Evolutionary conservation across 306 rosid genomes (phyloP), one percentile per base, ranked within the genome.

Genomic region (Pyrus communis): DNA sequence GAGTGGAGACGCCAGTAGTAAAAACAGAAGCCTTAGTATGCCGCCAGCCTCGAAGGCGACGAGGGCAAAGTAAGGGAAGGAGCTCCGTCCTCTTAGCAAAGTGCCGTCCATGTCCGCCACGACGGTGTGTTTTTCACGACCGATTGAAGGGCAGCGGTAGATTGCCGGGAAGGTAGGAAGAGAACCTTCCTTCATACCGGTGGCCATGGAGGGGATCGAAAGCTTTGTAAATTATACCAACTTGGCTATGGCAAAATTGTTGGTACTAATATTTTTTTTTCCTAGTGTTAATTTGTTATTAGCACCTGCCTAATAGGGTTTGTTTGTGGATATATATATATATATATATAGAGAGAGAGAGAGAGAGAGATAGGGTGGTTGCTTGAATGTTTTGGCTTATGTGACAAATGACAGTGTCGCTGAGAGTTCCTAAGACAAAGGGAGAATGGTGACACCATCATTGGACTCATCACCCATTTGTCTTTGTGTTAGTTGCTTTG

Each of bases 71-170:
- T 89, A 90, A 2, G 97, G 96, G 60, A 90, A 93, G 0, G 97
- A 90, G 77, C 96, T 93, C 0, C 93, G 77, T 1, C 96, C 94
- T 13, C 85, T 74, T 4, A 93, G 87, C 15, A 93, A 67, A 0
- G 97, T 90, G 10, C 97, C 96, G n/a, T 93, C 97, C 96, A 93
- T 86, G 85, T 93, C 94, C 0, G 93, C 91, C 4, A 93, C 94
- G 22, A 93, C 94, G 0, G 96, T 80, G 43, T 93, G 85, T 3
- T 86, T 86, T 74, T 93, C 97, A 2, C 96, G 80, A 3, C 89
- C 96, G 1, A 82, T 84, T 0, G 94, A 90, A 5, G 38, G 27
- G 72, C 96, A 93, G 74, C 82, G 83, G 58, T 80, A 75, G 4
- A 93, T 84, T 0, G 85, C 76, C 13, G 91, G 93, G 78, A 93